Percentiles rank a stretch among this genome's conserved stretches.
Conservation (phyloP, 1,284 basidiomycete species). For the Ceratobasidium sp. region DNA sequence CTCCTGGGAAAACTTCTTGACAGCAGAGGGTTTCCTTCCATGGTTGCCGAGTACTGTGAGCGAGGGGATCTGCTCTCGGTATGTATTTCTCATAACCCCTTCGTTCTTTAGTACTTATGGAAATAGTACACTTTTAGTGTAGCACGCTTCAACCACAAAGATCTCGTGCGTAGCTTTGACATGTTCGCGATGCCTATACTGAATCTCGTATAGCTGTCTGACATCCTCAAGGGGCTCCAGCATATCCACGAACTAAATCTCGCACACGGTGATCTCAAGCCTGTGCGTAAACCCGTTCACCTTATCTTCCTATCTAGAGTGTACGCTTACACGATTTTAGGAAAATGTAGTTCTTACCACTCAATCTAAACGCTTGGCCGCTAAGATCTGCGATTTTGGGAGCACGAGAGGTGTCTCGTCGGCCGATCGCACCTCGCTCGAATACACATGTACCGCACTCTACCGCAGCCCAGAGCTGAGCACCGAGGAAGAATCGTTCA, state of each 20-base stretch:
- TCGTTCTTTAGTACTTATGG: background rate
- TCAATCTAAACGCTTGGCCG: background rate
- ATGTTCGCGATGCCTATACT: background rate
- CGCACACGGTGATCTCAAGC: conserved; percentile 31
- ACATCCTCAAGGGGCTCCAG: conserved; percentile 8
- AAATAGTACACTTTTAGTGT: conserved; percentile 16
- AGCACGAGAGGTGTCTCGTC: background rate
- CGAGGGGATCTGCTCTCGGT: conserved; percentile 25
- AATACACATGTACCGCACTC: conserved; percentile 5
- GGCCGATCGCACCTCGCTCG: background rate
- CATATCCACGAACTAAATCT: conserved; percentile 14
- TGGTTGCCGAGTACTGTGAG: conserved; percentile 23
- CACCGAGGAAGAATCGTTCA: conserved; percentile 5
- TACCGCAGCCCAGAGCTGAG: conserved; percentile 32
- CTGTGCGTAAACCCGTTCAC: background rate
- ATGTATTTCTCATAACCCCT: background rate
- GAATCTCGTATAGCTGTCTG: background rate
- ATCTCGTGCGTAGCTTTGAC: conserved; percentile 2
- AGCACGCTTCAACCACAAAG: conserved; percentile 26
- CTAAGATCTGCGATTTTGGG: conserved; percentile 37
- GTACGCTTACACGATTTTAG: background rate
- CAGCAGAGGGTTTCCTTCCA: conserved; percentile 8
- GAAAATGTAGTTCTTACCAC: conserved; percentile 18
- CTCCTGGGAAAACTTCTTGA: conserved; percentile 14
- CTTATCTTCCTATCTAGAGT: background rate